Conservation (phyloP, 768 basidiomycete species). For the Collybia sp. region DNA sequence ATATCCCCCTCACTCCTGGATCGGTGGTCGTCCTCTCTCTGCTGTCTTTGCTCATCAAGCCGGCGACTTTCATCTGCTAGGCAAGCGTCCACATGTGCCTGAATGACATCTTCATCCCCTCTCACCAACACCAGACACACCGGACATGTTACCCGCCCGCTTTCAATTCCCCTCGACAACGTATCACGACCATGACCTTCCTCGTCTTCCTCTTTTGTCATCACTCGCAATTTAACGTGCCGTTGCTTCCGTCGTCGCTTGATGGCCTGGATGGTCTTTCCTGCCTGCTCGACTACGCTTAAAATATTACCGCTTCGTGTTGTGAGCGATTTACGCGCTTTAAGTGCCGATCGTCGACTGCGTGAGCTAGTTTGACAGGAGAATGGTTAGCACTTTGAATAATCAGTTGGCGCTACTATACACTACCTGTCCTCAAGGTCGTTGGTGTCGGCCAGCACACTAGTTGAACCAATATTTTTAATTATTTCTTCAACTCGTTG, state of each 20-base stretch:
- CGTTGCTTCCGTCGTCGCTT: conserved; percentile 68
- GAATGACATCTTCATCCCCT: conserved; percentile 69
- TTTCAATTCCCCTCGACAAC: conserved; percentile 24
- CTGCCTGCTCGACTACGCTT: conserved; percentile 32
- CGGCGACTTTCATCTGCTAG: conserved; percentile 50
- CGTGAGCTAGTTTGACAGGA: conserved; percentile 21
- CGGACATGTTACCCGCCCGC: conserved; percentile 56
- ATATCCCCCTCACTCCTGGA: conserved; percentile 22
- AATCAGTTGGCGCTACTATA: too few relatives aligned
- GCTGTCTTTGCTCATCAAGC: conserved; percentile 34
- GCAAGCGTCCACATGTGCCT: conserved; percentile 82
- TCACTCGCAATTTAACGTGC: conserved; percentile 60
- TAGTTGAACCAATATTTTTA: conserved; percentile 54
- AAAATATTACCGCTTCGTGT: conserved; percentile 12
- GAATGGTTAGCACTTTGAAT: background rate
- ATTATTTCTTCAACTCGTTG: conserved; percentile 69
- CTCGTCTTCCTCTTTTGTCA: conserved; percentile 60
- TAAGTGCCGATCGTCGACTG: conserved; percentile 31
- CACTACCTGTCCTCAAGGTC: too few relatives aligned
- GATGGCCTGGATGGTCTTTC: conserved; percentile 56
- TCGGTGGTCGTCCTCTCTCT: conserved; percentile 25
- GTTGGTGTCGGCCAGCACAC: conserved; percentile 20
- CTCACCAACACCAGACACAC: conserved; percentile 54
- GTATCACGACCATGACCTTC: conserved; percentile 20
- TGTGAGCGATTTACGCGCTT: conserved; percentile 34